phyloP scores from a whole-genome alignment of 148 eudicot species.

The Rhododendron griersonianum region DNA sequence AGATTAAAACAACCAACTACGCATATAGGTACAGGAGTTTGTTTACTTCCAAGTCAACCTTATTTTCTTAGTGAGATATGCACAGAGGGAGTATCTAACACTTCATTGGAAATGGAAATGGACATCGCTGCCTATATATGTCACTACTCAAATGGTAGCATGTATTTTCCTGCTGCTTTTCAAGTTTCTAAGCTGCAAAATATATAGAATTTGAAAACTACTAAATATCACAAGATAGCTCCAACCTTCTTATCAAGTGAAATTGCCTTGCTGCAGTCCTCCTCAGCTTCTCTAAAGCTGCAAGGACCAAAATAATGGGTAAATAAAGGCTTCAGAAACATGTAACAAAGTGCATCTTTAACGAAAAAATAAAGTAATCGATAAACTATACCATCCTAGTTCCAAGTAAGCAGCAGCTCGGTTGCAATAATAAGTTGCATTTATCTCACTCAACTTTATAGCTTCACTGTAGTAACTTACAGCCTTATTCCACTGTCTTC shows the following conservation, averaged over 20 bases:
- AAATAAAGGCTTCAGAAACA: background rate
- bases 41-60: background rate
- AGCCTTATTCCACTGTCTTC: constrained; percentile 77
- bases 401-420: constrained; percentile 92
- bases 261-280: constrained; percentile 75
- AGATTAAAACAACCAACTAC: background rate
- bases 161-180: background rate
- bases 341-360: background rate
- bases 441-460: constrained; percentile 54
- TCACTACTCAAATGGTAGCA: background rate
- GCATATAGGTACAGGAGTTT: background rate
- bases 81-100: background rate
- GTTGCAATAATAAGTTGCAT: constrained; percentile 73
- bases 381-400: constrained; percentile 52
- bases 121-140: background rate
- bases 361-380: background rate
- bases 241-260: constrained; percentile 79
- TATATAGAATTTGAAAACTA: background rate
- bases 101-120: background rate
- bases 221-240: background rate
- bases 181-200: background rate
- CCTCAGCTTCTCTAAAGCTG: constrained; percentile 78
- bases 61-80: background rate
- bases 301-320: constrained; percentile 14
- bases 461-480: constrained; percentile 72